These are phyloP conservation scores for Tuber calosporum DNA, from an alignment of 495 filamentous ascomycete species.

Conservation along the genomic window DNA sequence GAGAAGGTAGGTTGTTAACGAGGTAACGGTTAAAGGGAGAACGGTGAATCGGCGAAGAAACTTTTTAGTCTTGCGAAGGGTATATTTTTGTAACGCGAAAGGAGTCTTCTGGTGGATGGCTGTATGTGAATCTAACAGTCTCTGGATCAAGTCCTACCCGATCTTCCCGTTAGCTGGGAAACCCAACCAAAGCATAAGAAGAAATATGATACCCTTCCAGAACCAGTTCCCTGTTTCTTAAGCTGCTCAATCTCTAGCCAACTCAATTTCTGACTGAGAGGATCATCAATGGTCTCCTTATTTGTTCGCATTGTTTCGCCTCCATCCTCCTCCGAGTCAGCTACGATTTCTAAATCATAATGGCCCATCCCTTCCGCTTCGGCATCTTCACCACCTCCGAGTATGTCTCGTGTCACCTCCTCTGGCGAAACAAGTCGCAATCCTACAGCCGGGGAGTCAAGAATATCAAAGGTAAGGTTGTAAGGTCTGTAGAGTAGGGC, in stretches of 20 bases:
- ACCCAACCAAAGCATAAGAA: not conserved
- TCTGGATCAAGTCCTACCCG: constrained; percentile 67
- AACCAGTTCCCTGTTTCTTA: constrained; percentile 77
- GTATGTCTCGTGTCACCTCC: constrained; percentile 75
- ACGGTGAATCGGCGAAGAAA: constrained; percentile 81
- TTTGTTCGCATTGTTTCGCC: constrained; percentile 67
- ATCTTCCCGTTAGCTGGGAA: constrained; percentile 1
- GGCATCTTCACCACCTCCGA: constrained; percentile 53
- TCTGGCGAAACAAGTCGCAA: constrained; percentile 72
- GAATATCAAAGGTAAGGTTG: constrained; percentile 81
- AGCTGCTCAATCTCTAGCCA: constrained; percentile 84
- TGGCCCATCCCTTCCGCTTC: constrained; percentile 40
- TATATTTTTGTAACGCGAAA: constrained; percentile 91
- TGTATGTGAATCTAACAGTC: constrained; percentile 73
- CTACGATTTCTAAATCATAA: constrained; percentile 41
- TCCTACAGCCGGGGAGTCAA: constrained; percentile 56
- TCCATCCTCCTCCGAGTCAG: constrained; percentile 37
- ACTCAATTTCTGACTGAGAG: constrained; percentile 70
- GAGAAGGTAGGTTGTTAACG: constrained; percentile 64
- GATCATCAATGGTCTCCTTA: constrained; percentile 69
- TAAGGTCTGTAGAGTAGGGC: constrained; percentile 80
- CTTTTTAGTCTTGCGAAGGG: constrained; percentile 85
- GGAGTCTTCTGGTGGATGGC: constrained; percentile 87
- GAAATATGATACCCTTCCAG: constrained; percentile 50
- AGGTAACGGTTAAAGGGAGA: constrained; percentile 69